A percentile compares a stretch with the other conserved stretches of the same genome.
Evolutionary conservation across 2,329 filamentous ascomycete species (phyloP).

Genomic region (Trichoderma gracile): DNA sequence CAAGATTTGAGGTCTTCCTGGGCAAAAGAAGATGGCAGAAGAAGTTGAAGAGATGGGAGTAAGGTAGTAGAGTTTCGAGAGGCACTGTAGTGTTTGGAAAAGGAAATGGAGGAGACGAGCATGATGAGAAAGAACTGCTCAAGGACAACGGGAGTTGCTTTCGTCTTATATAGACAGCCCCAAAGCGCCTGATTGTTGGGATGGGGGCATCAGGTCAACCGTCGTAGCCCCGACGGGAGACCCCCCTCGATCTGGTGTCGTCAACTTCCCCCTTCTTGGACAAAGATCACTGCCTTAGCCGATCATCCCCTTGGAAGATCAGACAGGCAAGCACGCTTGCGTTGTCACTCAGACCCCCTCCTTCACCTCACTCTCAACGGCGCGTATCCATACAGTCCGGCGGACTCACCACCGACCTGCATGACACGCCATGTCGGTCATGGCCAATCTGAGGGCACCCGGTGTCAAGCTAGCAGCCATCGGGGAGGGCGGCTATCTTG

Average conservation of each 20-base stretch:
- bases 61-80: not conserved
- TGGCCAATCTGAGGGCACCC: constrained; percentile 14
- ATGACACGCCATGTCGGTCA: not conserved
- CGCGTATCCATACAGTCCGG: constrained; percentile 6
- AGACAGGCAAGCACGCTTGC: constrained; percentile 1
- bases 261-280: not conserved
- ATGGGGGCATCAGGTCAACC: not conserved
- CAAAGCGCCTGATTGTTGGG: not conserved
- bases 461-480: constrained; percentile 6
- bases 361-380: not conserved
- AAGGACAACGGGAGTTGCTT: not conserved
- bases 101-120: not conserved
- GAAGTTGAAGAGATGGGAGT: not conserved
- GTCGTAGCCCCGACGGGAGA: not conserved
- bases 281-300: not conserved
- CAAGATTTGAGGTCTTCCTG: not conserved
- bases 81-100: not conserved
- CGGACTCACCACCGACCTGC: not conserved
- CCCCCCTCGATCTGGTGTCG: not conserved
- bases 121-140: not conserved
- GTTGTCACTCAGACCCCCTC: not conserved
- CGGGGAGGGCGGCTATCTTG: constrained; percentile 20
- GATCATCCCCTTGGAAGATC: not conserved
- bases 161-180: not conserved
- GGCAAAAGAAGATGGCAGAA: not conserved